Base-by-base conservation (phyloP, 2,329 filamentous ascomycete species). In the Thyridium curvatum region DNA sequence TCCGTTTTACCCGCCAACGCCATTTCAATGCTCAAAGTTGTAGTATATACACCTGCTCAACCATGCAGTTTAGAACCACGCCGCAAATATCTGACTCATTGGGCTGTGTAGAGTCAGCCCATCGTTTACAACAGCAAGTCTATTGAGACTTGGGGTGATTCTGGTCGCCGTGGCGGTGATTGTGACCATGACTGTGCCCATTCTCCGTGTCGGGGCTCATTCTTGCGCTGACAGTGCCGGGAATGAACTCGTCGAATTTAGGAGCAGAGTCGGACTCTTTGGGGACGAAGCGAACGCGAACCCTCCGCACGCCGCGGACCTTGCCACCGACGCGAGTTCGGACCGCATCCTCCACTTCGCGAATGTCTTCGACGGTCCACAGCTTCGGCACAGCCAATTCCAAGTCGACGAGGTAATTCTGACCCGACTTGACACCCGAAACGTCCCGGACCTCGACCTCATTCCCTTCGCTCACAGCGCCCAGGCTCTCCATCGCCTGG, bases 401-500 rank as follows among this genome's bases (percentile, higher is more conserved):
- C 8, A 98, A 61, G 51, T 97, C 93, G 51, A 97, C 82, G 21
- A 97, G 71, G 58, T 94, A 96, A 65, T 96, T 98, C 61, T 96
- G 93, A 21, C 93, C 93, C 4, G 88, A 93, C 65, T 98, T 98
- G 63, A 95, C 76, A 39, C 93, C 93, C 47, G 88, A 85, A 3
- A 97, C 76, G 33, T 86, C 84, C 33, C 84, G 77, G 34, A 96
- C 65, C 53, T 86, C 79, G 8, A 89, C 72, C 40, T 79, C 65
- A 39, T 80, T 65, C 6, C 68, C 66, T 13, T 63, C 64, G 26
- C 14, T 30, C 8, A 34, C 16, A 16, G 28, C 44, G 2, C 35
- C 45, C 15, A 93, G 62, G 4, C 74, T 78, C 49, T 74, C 77
- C 26, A 66, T 63, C 0, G 78, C 74, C 21, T 87, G 80, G 51